Evolutionary conservation across 352 stramenopile genomes (phyloP).

Genomic region (Pythium pyrilobum): DNA sequence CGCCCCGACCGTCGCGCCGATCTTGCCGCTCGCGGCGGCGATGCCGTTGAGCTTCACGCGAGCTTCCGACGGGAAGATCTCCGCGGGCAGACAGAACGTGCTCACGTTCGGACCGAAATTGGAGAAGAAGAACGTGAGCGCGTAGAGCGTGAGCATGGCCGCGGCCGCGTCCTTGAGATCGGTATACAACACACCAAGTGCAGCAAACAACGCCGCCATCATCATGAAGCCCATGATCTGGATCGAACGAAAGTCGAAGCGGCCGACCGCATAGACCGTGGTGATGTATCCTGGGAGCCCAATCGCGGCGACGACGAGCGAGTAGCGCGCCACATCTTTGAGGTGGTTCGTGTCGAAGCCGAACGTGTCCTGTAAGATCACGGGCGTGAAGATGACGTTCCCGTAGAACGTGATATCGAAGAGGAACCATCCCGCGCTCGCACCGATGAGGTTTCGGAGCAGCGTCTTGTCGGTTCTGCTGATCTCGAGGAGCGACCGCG

Average conservation of each 20-base stretch:
- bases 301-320: conserved; percentile 61
- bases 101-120: conserved; percentile 87
- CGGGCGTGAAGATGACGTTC: conserved; percentile 85
- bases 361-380: conserved; percentile 72
- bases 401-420: conserved; percentile 91
- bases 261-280: conserved; percentile 54
- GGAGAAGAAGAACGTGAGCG: conserved; percentile 85
- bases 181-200: conserved; percentile 48
- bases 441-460: conserved; percentile 66
- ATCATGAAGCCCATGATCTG: conserved; percentile 75
- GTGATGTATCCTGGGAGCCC: conserved; percentile 70
- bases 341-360: conserved; percentile 53
- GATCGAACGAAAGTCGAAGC: conserved; percentile 69
- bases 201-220: conserved; percentile 65
- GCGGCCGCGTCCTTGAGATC: conserved; percentile 34
- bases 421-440: conserved; percentile 87
- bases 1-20: conserved; percentile 52
- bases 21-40: conserved; percentile 67
- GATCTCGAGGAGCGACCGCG: conserved; percentile 24
- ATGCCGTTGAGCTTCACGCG: conserved; percentile 83
- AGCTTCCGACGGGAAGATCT: conserved; percentile 68
- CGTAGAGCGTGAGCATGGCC: conserved; percentile 62
- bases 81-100: conserved; percentile 79
- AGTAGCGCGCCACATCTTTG: conserved; percentile 53
- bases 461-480: conserved; percentile 27